Evolutionary conservation across 2,329 filamentous ascomycete species (phyloP), one percentile per base, ranked within the genome.

Genomic region (Exophiala sp.): DNA sequence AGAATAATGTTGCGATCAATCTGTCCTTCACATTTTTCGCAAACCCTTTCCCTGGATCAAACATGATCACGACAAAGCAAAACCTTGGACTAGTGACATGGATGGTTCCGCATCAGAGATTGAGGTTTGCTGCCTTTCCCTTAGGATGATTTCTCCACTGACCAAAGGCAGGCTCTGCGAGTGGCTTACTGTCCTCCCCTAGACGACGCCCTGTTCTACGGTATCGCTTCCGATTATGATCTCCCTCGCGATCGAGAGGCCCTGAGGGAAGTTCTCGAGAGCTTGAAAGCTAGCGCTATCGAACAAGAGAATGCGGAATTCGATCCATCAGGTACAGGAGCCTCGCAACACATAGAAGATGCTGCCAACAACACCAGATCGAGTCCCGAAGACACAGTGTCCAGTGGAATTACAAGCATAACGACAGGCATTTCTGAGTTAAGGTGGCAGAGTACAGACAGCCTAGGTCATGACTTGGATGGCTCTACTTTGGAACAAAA

Each of bases 161-260:
- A 56, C 38, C 2, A 4, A n/a, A 11, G 10, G 8, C 11, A 60
- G 52, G 42, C 43, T 13, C 50, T 59, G 9, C 53, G 49, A 82
- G 76, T 81, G 54, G 80, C 84, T 57, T 91, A 88, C 63, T 83
- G 82, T 63, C 79, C 85, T 19, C 78, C 83, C 14, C 68, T 96
- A 34, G 90, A 96, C 59, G 80, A 88, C 57, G 79, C 87, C 0
- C 76, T 91, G 10, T 79, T 96, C 51, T 77, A 84, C 46, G 83
- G 88, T 2, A 86, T 96, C 43, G 73, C 81, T 3, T 79, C 73
- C 45, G 91, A 97, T 62, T 87, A 81, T 66, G 78, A 89, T 59
- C 70, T 90, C 14, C 54, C 54, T 13, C 64, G 68, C 2, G 66
- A 80, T 18, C 60, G 75, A 0, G 65, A 69, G 1, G 71, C 82